These are phyloP conservation scores for Wickerhamomyces hampshirensis DNA, from an alignment of 805 yeast species.

Conservation along the genomic window DNA sequence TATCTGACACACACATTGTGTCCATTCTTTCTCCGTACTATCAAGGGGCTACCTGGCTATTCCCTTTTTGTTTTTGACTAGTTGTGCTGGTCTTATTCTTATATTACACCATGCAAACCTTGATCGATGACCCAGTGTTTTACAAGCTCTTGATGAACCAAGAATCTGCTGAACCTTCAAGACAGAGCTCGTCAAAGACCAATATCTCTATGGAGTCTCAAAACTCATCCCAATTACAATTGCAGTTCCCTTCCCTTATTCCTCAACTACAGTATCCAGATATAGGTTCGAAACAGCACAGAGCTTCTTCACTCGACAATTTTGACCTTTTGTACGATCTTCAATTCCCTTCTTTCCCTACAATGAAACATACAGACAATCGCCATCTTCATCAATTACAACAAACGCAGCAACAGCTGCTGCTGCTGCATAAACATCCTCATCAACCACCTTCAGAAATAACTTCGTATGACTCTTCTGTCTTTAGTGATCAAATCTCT, in stretches of 20 bases:
- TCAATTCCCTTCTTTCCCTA: too few relatives aligned
- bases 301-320: too few relatives aligned
- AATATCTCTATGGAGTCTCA: too few relatives aligned
- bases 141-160: constrained; percentile 19
- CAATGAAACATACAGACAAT: too few relatives aligned
- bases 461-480: constrained; percentile 15
- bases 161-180: too few relatives aligned
- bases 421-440: constrained; percentile 1
- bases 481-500: constrained; percentile 13
- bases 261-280: too few relatives aligned
- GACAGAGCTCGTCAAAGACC: too few relatives aligned
- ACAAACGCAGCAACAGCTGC: constrained; percentile 1
- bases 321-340: too few relatives aligned
- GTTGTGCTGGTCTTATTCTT: not conserved
- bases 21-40: not conserved
- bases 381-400: constrained; percentile 1
- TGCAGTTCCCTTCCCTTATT: too few relatives aligned
- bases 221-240: too few relatives aligned
- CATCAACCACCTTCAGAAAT: constrained; percentile 1
- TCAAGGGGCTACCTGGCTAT: not conserved
- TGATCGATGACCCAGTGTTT: constrained; percentile 22
- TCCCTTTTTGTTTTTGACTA: not conserved
- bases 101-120: constrained; percentile 15
- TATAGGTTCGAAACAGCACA: too few relatives aligned
- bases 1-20: too few relatives aligned